Conservation (phyloP, 2,329 filamentous ascomycete species). For the Aspergillus sp. region DNA sequence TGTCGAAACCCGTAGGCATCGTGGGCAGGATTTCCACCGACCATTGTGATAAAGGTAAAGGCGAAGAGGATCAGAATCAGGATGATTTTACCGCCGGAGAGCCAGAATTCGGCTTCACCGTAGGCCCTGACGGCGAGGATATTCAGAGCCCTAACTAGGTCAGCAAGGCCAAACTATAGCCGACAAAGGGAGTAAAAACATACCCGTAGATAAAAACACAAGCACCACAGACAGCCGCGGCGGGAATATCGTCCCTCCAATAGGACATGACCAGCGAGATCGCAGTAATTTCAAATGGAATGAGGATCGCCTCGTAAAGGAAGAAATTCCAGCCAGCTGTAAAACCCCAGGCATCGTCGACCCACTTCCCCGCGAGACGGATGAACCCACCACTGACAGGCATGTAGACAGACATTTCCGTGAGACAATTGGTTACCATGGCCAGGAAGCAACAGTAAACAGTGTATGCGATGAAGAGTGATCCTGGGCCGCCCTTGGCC, state of each 20-base stretch:
- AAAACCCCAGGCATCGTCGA: slow-evolving; percentile 47
- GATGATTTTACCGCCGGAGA: slow-evolving; percentile 53
- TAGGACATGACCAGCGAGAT: slow-evolving; percentile 42
- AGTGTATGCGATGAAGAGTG: slow-evolving; percentile 38
- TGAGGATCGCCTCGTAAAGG: slow-evolving; percentile 42
- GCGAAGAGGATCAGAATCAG: slow-evolving; percentile 65
- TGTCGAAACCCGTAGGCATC: slow-evolving; percentile 69
- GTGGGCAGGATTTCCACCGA: slow-evolving; percentile 70
- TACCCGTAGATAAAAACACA: slow-evolving; percentile 30
- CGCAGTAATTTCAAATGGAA: slow-evolving; percentile 45
- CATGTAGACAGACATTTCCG: slow-evolving; percentile 47
- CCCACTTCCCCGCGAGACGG: slow-evolving; percentile 44
- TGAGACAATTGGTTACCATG: slow-evolving; percentile 41
- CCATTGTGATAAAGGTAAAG: slow-evolving; percentile 75
- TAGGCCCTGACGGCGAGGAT: slow-evolving; percentile 13
- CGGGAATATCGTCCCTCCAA: slow-evolving; percentile 40
- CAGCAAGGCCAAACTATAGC: background rate
- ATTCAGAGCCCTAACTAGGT: slow-evolving; percentile 8
- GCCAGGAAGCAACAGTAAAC: slow-evolving; percentile 32
- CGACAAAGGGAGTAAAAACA: background rate
- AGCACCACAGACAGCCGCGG: slow-evolving; percentile 34
- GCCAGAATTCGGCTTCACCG: slow-evolving; percentile 18
- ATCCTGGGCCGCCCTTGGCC: slow-evolving; percentile 38
- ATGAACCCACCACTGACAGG: slow-evolving; percentile 45
- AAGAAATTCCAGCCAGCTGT: slow-evolving; percentile 51